Base-by-base conservation (phyloP, 2,329 filamentous ascomycete species). In the Epichloe sp. region DNA sequence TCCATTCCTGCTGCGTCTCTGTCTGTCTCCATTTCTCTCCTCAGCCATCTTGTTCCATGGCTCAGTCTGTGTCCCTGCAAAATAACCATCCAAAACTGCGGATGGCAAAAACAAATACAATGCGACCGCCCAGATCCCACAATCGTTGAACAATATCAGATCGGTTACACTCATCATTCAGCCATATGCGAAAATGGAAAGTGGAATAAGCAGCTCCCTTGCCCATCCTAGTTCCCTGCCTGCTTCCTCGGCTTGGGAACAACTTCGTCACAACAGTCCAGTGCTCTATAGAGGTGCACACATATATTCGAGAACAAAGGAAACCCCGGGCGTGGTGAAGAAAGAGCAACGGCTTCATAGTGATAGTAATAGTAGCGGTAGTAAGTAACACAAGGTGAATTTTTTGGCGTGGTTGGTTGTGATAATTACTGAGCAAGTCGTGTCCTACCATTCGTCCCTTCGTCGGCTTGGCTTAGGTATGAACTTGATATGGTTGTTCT, bases 31-130 rank as follows among this genome's bases (percentile, higher is more conserved):
- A 26, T 17, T 14, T n/a, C 31, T 44, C 19, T 21, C 23, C 11
- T 44, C 36, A 44, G 17, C 52, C 26, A 37, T 41, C 41, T 43
- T 15, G 21, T 47, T 26, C 26, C 38, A 36, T 48, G 44, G 42
- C 38, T 23, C 36, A 35, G 42, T 41, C 42, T 21, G 19, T 36
- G 26, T 47, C 37, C 43, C 41, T 48, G 43, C 35, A 52, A 52
- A 51, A 51, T 49, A 48, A 26, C 47, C 48, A 57, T 54, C 51
- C 54, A 57, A 55, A 49, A 47, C 53, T 15, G 43, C 26, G 19
- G 10, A 31, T 48, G 17, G 34, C 12, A 12, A 37, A 35, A 44
- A 17, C 19, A 52, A 14, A 14, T 44, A 45, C 15, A 50, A 38
- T 31, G 35, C 40, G 7, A 34, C 40, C 46, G 44, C 11, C 41